These are phyloP conservation scores for Beauveria bassiana DNA, from an alignment of 2,329 filamentous ascomycete species.

Conservation along the genomic window DNA sequence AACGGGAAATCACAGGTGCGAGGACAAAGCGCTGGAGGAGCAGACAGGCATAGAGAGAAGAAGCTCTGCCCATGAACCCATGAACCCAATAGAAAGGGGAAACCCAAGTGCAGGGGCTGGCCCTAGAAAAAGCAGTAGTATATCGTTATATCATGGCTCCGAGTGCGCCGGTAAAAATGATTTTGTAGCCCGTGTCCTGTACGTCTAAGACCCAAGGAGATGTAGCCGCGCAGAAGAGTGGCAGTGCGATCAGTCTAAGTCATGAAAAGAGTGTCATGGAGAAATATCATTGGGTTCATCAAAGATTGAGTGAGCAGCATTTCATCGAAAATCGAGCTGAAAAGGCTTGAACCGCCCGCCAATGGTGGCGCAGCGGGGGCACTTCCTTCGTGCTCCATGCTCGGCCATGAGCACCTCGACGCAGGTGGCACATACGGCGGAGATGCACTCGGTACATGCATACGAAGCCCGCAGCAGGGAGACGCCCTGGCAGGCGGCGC, in stretches of 20 bases:
- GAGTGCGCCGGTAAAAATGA: constrained; percentile 18
- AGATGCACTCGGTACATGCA: constrained; percentile 94
- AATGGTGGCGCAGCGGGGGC: constrained; percentile 70
- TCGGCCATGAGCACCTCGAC: constrained; percentile 73
- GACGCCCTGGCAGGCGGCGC: constrained; percentile 74
- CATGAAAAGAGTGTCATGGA: constrained; percentile 2
- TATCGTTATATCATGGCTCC: constrained; percentile 16
- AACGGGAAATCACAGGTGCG: background rate
- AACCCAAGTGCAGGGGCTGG: constrained; percentile 6
- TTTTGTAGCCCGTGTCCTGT: constrained; percentile 8
- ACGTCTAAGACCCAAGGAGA: constrained; percentile 5
- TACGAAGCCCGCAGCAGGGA: constrained; percentile 77
- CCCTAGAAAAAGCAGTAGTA: constrained; percentile 15
- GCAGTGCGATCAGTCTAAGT: background rate
- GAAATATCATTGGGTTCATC: background rate
- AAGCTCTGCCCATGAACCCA: background rate
- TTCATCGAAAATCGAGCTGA: constrained; percentile 70
- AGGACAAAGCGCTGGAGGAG: background rate
- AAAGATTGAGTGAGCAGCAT: background rate
- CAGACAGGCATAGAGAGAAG: background rate
- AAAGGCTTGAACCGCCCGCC: constrained; percentile 79
- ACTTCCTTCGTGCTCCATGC: constrained; percentile 67
- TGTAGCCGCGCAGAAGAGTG: background rate
- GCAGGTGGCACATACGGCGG: constrained; percentile 81
- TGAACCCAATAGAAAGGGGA: background rate